These are phyloP conservation scores for Wallacemonas sp. DNA, from an alignment of 208 protist genomes.

Conservation along the genomic window DNA sequence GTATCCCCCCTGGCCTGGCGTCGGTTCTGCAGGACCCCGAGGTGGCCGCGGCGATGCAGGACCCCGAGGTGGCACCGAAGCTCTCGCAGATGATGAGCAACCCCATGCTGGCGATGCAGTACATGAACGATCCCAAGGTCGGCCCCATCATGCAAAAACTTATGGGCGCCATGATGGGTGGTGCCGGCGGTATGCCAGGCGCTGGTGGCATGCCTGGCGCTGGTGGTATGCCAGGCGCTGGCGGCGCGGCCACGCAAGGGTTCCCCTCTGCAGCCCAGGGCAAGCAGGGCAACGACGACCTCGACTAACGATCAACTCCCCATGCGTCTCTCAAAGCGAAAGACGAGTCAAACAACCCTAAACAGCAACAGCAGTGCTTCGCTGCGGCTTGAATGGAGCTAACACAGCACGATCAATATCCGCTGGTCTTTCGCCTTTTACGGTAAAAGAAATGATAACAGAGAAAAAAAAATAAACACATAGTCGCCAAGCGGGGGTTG, in stretches of 20 bases:
- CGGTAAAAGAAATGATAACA: too few species aligned
- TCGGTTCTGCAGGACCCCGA: slow-evolving; percentile 49
- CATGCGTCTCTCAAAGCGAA: not conserved
- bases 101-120: slow-evolving; percentile 57
- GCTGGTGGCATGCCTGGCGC: slow-evolving; percentile 31
- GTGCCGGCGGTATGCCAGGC: slow-evolving; percentile 28
- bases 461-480: not conserved
- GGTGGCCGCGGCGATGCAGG: slow-evolving; percentile 60
- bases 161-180: slow-evolving; percentile 73
- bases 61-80: slow-evolving; percentile 72
- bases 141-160: slow-evolving; percentile 75
- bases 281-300: slow-evolving; percentile 11
- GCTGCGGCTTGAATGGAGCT: not conserved
- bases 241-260: slow-evolving; percentile 15
- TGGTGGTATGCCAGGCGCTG: slow-evolving; percentile 26
- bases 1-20: slow-evolving; percentile 35
- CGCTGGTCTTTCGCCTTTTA: too few species aligned
- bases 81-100: slow-evolving; percentile 58
- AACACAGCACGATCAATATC: not conserved
- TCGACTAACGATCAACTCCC: slow-evolving; percentile 10
- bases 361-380: too few species aligned
- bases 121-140: slow-evolving; percentile 77
- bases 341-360: too few species aligned
- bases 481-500: too few species aligned
- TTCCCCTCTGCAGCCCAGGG: slow-evolving; percentile 12